A percentile compares a stretch with the other conserved stretches of the same genome.
Conservation (phyloP, 1,139 yeast species). For the Sugiyamaella japonica region DNA sequence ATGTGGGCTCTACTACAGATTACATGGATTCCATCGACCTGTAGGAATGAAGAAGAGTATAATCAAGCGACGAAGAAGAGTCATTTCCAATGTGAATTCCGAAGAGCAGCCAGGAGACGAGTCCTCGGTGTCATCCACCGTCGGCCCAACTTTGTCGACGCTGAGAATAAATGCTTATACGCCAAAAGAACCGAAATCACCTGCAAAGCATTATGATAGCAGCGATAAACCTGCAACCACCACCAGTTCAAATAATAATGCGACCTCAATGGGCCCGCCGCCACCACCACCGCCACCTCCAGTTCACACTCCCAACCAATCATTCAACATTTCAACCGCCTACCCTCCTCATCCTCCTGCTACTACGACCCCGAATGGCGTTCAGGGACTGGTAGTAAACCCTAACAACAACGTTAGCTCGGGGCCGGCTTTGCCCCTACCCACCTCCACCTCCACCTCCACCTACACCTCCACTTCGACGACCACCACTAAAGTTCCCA, state of each 20-base stretch:
- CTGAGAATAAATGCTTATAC: conserved; percentile 10
- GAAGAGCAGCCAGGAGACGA: background rate
- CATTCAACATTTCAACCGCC: background rate
- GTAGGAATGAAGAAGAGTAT: conserved; percentile 69
- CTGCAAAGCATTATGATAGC: background rate
- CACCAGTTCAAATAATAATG: background rate
- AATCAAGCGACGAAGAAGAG: conserved; percentile 70
- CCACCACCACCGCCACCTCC: background rate
- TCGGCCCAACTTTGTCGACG: background rate
- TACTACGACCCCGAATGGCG: background rate
- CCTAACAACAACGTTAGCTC: background rate
- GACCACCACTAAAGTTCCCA: conserved; percentile 7
- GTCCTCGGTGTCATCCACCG: background rate
- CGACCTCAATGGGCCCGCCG: conserved; percentile 4
- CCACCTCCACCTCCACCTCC: conserved; percentile 1
- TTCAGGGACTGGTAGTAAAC: no score
- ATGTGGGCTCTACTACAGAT: conserved; percentile 75
- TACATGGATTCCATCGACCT: conserved; percentile 80
- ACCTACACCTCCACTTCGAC: conserved; percentile 3
- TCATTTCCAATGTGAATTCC: conserved; percentile 16
- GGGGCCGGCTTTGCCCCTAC: conserved; percentile 6
- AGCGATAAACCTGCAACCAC: background rate
- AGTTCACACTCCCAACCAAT: background rate
- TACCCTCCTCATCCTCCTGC: background rate
- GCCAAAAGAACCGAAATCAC: conserved; percentile 4